Conservation (phyloP, 495 filamentous ascomycete genomes). For the Penicillium nucicola region DNA sequence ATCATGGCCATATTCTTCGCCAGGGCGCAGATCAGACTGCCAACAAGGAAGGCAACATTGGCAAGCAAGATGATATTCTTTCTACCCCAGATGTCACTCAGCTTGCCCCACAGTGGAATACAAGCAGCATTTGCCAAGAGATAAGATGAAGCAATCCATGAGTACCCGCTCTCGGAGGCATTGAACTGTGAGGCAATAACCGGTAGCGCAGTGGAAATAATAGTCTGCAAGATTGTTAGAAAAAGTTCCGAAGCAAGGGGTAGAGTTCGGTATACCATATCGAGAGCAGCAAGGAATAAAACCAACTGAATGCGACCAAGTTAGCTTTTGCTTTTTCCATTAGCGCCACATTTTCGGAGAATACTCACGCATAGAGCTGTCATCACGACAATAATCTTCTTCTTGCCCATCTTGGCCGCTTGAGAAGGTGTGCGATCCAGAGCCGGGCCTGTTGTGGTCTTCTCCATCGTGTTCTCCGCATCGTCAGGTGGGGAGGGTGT, state of each 20-base stretch:
- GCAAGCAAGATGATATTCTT: constrained; percentile 75
- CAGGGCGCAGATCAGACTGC: constrained; percentile 68
- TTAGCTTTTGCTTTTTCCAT: constrained; percentile 10
- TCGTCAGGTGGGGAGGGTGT: constrained; percentile 3
- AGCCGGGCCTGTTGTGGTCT: constrained; percentile 17
- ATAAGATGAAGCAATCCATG: constrained; percentile 74
- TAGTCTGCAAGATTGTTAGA: constrained; percentile 34
- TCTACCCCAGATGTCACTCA: constrained; percentile 82
- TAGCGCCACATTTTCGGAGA: neutral
- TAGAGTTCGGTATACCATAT: constrained; percentile 37
- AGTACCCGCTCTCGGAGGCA: constrained; percentile 62
- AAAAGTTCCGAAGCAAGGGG: neutral
- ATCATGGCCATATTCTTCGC: constrained; percentile 69
- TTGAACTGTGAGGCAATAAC: constrained; percentile 62
- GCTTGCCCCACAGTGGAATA: constrained; percentile 76
- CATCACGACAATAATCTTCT: constrained; percentile 50
- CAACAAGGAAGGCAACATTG: constrained; percentile 71
- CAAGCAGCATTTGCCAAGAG: constrained; percentile 66
- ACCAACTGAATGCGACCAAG: constrained; percentile 35
- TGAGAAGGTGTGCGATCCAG: constrained; percentile 39
- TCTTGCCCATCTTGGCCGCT: constrained; percentile 43
- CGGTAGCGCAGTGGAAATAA: constrained; percentile 54
- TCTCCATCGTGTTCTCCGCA: constrained; percentile 20
- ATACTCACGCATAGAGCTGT: constrained; percentile 45
- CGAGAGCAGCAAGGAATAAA: constrained; percentile 52